Evolutionary conservation across 192 early-diverging fungal species (phyloP).

Genomic region (Coemansia sp.): DNA sequence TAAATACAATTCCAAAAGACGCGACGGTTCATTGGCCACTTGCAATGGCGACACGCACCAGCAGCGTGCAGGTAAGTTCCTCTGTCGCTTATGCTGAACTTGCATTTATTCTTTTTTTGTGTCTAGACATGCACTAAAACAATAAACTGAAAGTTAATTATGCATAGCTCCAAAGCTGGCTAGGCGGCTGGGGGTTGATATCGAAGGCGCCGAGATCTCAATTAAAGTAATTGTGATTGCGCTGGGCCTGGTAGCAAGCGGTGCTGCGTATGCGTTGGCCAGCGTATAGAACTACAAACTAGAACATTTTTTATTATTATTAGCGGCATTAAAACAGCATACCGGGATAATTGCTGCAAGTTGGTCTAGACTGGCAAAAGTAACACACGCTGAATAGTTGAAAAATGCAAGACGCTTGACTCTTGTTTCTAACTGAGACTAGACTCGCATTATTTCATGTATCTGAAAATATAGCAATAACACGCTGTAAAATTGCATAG

Average conservation of each 20-base stretch:
- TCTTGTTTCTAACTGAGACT: neutral
- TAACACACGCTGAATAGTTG: neutral
- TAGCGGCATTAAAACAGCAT: neutral
- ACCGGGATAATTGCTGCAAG: neutral
- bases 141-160: neutral
- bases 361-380: neutral
- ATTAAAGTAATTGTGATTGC: slow-evolving; percentile 15
- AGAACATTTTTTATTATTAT: slow-evolving; percentile 1
- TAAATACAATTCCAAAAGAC: neutral
- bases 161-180: slow-evolving; percentile 26
- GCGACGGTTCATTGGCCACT: neutral
- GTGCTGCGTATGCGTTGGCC: slow-evolving; percentile 36
- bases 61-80: neutral
- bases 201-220: slow-evolving; percentile 25
- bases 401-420: neutral
- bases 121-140: neutral
- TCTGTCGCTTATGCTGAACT: neutral
- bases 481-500: neutral
- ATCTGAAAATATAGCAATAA: neutral
- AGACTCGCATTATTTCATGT: neutral
- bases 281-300: slow-evolving; percentile 6
- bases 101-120: neutral
- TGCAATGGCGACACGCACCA: neutral
- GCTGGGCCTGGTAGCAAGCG: slow-evolving; percentile 15
- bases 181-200: slow-evolving; percentile 21